Evolutionary conservation across 306 rosid genomes (phyloP), one percentile per base, ranked within the genome.

Genomic region (Comarum palustre): DNA sequence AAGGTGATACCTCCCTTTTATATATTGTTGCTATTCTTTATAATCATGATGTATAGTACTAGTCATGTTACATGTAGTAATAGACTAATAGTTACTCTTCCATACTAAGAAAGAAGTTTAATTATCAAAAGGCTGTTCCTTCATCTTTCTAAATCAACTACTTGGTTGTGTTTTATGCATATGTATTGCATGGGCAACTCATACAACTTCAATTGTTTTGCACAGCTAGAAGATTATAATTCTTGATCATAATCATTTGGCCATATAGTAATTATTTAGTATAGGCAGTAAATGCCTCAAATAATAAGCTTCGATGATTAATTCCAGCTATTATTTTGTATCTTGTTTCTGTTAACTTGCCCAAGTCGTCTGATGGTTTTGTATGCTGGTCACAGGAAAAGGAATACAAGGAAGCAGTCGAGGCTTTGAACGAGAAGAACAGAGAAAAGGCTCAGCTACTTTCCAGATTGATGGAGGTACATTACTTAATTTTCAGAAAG

Each of bases 351-450:
- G 12, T 47, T 50, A 50, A 50, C 9, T 50, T 62, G 41, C 6
- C 11, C 13, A 9, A 20, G 64, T 11, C 38, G 12, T 64, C 45
- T 22, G 63, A 78, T 51, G 11, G 22, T 17, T 24, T 29, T 38
- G 45, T 64, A 9, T 32, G 32, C 58, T 51, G 8, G 43, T 45
- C 8, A 66, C 86, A 94, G 99, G 99, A 94, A 79, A 91, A 85
- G 82, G 99, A 94, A 73, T 94, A 87, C 86, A 91, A 87, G 74
- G 99, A 90, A 73, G 92, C 92, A 24, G 90, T 91, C 31, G 97
- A 91, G 7, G 90, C 91, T 62, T 88, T 87, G 78, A 91, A 91
- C 54, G 96, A 87, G 73, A 94, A 91, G 84, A 94, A 86, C 88
- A 90, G 43, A 71, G 99, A 91, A 71, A 91, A 91, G 66, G 74